Evolutionary conservation across 2,329 filamentous ascomycete species (phyloP), one percentile per base, ranked within the genome.

Genomic region (Botryosphaeria dothidea): DNA sequence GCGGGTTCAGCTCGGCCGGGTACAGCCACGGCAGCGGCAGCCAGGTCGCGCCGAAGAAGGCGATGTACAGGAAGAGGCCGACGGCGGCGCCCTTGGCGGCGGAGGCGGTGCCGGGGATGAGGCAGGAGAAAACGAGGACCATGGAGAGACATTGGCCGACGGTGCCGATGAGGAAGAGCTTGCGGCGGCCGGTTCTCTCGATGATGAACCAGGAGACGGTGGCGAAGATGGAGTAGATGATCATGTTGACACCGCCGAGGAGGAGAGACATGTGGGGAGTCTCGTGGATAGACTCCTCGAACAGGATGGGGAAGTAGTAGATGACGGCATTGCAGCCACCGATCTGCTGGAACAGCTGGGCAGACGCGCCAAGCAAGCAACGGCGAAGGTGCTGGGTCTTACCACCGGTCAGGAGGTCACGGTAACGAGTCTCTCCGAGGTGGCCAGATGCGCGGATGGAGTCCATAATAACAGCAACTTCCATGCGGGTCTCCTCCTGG

Each of bases 51-150:
- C 87, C 88, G 68, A 90, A 90, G 64, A 86, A 87, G 5, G 87
- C 86, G 70, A 90, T 90, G 76, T 90, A 91, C 1, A 87, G 82
- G 77, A 91, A 91, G 13, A 91, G 67, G 64, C 88, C 88, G 2
- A 89, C 87, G 7, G 83, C 81, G 0, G 82, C 81, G 21, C 81
- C 80, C 67, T 83, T 82, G 34, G 82, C 78, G 54, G 80, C 73
- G 6, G 61, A 70, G 2, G 71, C 25, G 0, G 71, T 74, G 36
- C 69, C 74, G 1, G 78, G 78, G 25, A 81, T 79, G 11, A 81
- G 68, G 66, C 75, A 77, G 11, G 70, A 78, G 57, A 81, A 79
- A 41, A 73, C 72, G 17, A 81, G 69, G 8, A 80, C 79, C 83
- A 87, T 86, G 65, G 83, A 85, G n/a, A 85, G 69, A 66, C 82